phyloP scores from a whole-genome alignment of 768 basidiomycete genomes.

The Lanmaoa rubissima region DNA sequence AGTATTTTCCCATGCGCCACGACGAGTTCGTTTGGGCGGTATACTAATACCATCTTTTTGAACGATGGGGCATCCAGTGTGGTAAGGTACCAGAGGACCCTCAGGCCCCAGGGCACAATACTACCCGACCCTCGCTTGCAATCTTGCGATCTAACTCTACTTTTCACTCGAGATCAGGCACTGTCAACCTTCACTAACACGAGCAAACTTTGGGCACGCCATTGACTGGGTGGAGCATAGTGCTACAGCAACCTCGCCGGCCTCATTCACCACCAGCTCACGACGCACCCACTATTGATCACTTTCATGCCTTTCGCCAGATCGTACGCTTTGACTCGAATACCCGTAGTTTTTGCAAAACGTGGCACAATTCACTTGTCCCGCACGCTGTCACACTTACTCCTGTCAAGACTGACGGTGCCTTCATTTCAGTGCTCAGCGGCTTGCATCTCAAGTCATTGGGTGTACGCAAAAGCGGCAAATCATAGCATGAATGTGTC shows the following conservation, averaged over 20 bases:
- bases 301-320: not conserved
- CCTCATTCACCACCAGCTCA: not conserved
- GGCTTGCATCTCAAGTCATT: too few species aligned
- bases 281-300: not conserved
- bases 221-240: too few species aligned
- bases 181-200: not conserved
- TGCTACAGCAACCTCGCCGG: not conserved
- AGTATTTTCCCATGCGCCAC: not conserved
- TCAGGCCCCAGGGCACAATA: not conserved
- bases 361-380: not conserved
- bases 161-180: not conserved
- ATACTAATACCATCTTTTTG: not conserved
- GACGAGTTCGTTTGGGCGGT: not conserved
- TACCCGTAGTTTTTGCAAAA: not conserved
- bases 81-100: not conserved
- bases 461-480: too few species aligned
- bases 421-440: too few species aligned
- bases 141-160: not conserved
- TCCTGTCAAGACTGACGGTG: too few species aligned
- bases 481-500: too few species aligned
- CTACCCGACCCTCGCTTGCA: not conserved
- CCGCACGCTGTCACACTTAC: too few species aligned
- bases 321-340: not conserved
- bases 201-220: not conserved
- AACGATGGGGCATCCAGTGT: not conserved